Percentiles rank a stretch among this genome's conserved stretches.
Conservation (phyloP, 176 grass and related monocot genomes). For the Musa acuminata region DNA sequence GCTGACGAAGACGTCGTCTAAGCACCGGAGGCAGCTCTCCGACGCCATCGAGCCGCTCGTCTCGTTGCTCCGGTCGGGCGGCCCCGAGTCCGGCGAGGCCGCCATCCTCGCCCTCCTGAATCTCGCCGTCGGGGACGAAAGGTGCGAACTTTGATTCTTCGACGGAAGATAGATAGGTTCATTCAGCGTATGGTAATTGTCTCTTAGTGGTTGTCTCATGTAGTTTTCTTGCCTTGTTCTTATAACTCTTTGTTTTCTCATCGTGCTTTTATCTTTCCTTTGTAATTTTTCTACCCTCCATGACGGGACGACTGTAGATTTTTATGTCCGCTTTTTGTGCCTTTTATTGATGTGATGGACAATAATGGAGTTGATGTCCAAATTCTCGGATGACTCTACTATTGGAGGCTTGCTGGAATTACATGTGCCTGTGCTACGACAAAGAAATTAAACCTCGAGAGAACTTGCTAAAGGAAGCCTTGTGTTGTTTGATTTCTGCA, state of each 20-base stretch:
- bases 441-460: too few species aligned
- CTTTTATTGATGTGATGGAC: too few species aligned
- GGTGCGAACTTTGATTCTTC: slow-evolving; percentile 17
- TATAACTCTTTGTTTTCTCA: slow-evolving; percentile 24
- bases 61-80: slow-evolving; percentile 50
- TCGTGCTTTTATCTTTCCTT: neutral
- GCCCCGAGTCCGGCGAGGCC: slow-evolving; percentile 29
- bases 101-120: slow-evolving; percentile 85
- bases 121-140: slow-evolving; percentile 79
- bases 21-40: slow-evolving; percentile 58
- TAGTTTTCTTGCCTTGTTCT: slow-evolving; percentile 27
- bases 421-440: too few species aligned
- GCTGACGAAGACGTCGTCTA: slow-evolving; percentile 53
- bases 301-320: too few species aligned
- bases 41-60: slow-evolving; percentile 68
- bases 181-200: too few species aligned
- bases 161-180: neutral
- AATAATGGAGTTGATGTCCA: too few species aligned
- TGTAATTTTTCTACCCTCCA: too few species aligned
- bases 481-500: slow-evolving; percentile 1
- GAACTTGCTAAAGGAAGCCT: neutral
- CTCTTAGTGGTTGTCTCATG: neutral
- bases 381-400: too few species aligned
- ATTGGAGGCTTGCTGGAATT: too few species aligned
- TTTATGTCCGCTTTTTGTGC: too few species aligned